Evolutionary conservation across 176 grass and related monocot species (phyloP).

Genomic region (Oryza australiensis): DNA sequence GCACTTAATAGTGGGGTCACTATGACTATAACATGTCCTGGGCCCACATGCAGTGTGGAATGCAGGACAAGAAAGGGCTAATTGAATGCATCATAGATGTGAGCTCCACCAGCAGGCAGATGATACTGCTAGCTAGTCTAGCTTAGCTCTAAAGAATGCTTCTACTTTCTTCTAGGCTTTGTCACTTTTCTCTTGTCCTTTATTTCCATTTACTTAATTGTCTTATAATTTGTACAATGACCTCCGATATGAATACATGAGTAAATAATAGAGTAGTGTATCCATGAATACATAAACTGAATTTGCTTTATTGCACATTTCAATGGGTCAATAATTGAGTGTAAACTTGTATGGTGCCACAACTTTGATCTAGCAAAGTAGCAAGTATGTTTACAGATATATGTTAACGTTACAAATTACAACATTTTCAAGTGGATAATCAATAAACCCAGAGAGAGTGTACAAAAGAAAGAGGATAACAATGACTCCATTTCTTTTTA

Average conservation of each 20-base stretch:
- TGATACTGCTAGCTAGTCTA: constrained; percentile 25
- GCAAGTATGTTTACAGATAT: background rate
- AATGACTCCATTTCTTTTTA: background rate
- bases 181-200: constrained; percentile 2
- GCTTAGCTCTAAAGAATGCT: constrained; percentile 41
- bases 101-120: constrained; percentile 8
- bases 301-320: background rate
- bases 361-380: background rate
- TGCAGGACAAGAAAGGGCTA: background rate
- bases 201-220: background rate
- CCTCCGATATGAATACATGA: background rate
- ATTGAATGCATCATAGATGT: constrained; percentile 24
- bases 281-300: background rate
- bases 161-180: constrained; percentile 29
- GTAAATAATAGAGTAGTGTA: background rate
- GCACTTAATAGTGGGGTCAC: constrained; percentile 30
- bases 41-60: constrained; percentile 5
- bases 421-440: background rate
- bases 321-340: constrained; percentile 9
- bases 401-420: background rate
- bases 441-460: background rate
- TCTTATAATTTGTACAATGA: constrained; percentile 1
- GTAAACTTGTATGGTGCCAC: background rate
- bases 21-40: constrained; percentile 7
- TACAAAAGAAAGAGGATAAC: constrained; percentile 1